phyloP scores from a whole-genome alignment of 139 green algal species.

The Nannochloris sp. region DNA sequence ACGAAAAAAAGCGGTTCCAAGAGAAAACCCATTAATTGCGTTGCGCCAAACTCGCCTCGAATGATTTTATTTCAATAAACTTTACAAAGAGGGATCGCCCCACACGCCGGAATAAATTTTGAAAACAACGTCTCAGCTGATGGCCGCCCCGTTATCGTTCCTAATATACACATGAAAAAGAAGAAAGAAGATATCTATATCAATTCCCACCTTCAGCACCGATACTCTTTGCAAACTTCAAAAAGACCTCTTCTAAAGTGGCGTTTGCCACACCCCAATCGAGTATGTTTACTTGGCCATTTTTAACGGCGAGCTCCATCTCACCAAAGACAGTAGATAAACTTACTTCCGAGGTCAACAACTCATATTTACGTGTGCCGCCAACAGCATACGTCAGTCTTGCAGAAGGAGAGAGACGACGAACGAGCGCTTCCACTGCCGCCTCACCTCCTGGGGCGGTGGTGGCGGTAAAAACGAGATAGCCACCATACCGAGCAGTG shows the following conservation, averaged over 20 bases:
- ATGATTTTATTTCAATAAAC: too few species aligned
- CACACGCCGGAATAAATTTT: too few species aligned
- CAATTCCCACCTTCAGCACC: slow-evolving; percentile 24
- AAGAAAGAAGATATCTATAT: background rate
- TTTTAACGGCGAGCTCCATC: slow-evolving; percentile 37
- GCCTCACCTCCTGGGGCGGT: slow-evolving; percentile 36
- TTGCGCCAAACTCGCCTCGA: too few species aligned
- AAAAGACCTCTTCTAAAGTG: slow-evolving; percentile 87
- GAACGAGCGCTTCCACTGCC: slow-evolving; percentile 38
- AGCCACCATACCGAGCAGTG: slow-evolving; percentile 68
- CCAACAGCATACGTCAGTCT: slow-evolving; percentile 61
- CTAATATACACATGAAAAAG: background rate
- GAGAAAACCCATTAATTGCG: too few species aligned
- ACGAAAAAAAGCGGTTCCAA: too few species aligned
- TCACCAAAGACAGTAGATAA: slow-evolving; percentile 54
- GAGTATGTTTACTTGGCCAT: slow-evolving; percentile 40
- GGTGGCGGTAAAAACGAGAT: slow-evolving; percentile 74
- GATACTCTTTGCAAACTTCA: slow-evolving; percentile 33
- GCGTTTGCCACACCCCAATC: slow-evolving; percentile 90
- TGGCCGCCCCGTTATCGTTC: too few species aligned
- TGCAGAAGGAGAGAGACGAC: slow-evolving; percentile 35
- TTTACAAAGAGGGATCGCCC: too few species aligned
- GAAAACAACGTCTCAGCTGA: too few species aligned
- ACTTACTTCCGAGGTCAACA: slow-evolving; percentile 43
- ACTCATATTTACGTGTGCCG: slow-evolving; percentile 70